Conservation (phyloP, 2,329 filamentous ascomycete species). For the Talaromyces verruculosus region DNA sequence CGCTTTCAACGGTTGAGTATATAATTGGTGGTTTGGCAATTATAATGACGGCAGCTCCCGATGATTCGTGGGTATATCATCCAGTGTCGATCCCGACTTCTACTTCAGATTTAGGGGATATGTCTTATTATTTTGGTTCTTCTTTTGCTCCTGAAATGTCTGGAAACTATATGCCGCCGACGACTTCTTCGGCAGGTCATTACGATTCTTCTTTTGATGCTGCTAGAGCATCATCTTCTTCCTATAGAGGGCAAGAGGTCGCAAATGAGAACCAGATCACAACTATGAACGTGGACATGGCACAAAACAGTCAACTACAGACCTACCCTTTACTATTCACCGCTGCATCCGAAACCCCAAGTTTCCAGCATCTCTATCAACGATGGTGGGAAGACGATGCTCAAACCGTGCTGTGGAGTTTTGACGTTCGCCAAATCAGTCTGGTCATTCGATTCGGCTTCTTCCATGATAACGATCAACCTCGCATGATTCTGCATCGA, state of each 20-base stretch:
- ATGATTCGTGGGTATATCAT: conserved; percentile 18
- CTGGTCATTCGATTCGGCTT: conserved; percentile 41
- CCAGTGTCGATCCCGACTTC: conserved; percentile 9
- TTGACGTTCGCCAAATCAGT: conserved; percentile 39
- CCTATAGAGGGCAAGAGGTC: background rate
- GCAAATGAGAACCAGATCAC: background rate
- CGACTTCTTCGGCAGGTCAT: background rate
- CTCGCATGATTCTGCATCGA: conserved; percentile 35
- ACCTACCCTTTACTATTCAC: conserved; percentile 35
- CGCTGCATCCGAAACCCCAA: conserved; percentile 33
- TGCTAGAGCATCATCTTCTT: conserved; percentile 4
- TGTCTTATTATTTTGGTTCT: conserved; percentile 14
- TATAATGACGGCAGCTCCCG: conserved; percentile 14
- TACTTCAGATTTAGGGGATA: conserved; percentile 3
- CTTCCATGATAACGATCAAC: conserved; percentile 37
- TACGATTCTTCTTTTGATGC: background rate
- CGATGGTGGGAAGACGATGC: conserved; percentile 47
- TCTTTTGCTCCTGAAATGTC: conserved; percentile 6
- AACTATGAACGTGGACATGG: background rate
- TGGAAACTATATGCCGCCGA: conserved; percentile 1
- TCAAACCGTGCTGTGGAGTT: conserved; percentile 40
- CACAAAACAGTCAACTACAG: conserved; percentile 19
- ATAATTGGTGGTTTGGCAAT: background rate
- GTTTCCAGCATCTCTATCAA: conserved; percentile 32
- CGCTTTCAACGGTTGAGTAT: conserved; percentile 12